Evolutionary conservation across 1,139 yeast species (phyloP).

Genomic region (Candida pseudoviswanathii): DNA sequence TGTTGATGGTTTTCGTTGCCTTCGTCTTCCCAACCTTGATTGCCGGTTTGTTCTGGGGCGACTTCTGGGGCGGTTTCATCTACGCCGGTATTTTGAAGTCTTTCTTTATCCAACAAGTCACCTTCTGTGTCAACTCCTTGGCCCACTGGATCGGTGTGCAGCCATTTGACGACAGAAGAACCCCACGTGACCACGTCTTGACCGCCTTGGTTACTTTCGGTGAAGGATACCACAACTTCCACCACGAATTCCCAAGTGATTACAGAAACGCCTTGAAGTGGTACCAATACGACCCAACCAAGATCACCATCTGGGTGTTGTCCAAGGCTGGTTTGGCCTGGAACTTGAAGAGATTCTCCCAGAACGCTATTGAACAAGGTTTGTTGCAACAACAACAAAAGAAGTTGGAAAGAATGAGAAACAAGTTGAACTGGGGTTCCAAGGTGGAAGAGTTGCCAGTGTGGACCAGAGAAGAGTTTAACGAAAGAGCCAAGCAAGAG

Average conservation of each 20-base stretch:
- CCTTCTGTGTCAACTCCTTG: slow-evolving; percentile 96
- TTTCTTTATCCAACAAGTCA: slow-evolving; percentile 90
- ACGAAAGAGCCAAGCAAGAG: slow-evolving; percentile 58
- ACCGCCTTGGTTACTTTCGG: slow-evolving; percentile 97
- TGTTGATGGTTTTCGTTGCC: slow-evolving; percentile 66
- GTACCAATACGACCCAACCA: slow-evolving; percentile 99
- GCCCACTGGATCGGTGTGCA: slow-evolving; percentile 99
- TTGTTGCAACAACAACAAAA: slow-evolving; percentile 94
- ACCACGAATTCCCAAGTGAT: slow-evolving; percentile 98
- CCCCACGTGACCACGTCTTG: slow-evolving; percentile 93
- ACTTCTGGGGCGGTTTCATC: slow-evolving; percentile 88
- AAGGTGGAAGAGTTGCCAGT: slow-evolving; percentile 83
- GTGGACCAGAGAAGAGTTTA: slow-evolving; percentile 85
- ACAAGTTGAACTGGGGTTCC: slow-evolving; percentile 89
- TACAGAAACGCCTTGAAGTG: slow-evolving; percentile 97
- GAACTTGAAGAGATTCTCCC: slow-evolving; percentile 90
- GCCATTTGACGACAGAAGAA: slow-evolving; percentile 96
- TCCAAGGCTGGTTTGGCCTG: slow-evolving; percentile 85
- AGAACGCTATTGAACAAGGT: slow-evolving; percentile 96
- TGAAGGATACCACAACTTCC: slow-evolving; percentile 99
- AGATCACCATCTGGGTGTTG: slow-evolving; percentile 68
- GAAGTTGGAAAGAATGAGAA: slow-evolving; percentile 82
- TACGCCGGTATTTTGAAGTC: slow-evolving; percentile 89
- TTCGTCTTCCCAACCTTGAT: slow-evolving; percentile 72
- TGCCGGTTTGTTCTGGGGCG: slow-evolving; percentile 85